Base-by-base conservation (phyloP, 2,329 filamentous ascomycete genomes). In the Ascomycota sp. region DNA sequence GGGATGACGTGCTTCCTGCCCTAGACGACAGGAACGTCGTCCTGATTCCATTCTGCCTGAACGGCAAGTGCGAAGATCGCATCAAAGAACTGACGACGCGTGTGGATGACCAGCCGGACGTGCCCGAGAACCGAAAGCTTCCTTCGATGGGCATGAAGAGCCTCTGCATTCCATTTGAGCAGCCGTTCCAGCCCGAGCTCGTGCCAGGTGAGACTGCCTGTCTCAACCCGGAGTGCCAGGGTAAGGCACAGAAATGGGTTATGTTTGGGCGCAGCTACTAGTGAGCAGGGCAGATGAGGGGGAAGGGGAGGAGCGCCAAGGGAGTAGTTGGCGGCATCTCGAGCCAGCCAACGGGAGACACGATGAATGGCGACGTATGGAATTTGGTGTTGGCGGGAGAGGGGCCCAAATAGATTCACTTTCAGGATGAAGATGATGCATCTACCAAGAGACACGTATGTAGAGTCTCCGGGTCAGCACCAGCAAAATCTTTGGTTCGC, bases 1-100 rank as follows among this genome's bases (percentile, higher is more conserved):
- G 89, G 89, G 75, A 81, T 24, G 76, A 93, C 31, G 91, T 98
- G 32, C 70, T 89, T 27, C 86, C 89, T 7, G 73, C 81, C 1
- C 69, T 98, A 25, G 89, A 98, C 53, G 62, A 68, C 48, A 92
- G 91, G 68, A 93, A 95, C 47, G 74, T 95, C 26, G 75, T 91
- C 26, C 61, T 95, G 35, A 91, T 95, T 39, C 86, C 86, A 31
- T 79, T 82, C 62, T 98, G 91, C 50, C 61, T 85, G 36, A 77
- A 69, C 23, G 56, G 58, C 40, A 72, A 79, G 50, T 95, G 86
- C 47, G 86, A 94, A 56, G 86, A 94, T 44, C 71, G 81, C 52
- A 82, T 95, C 60, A 95, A 95, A 69, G 82, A 91, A 33, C 64
- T 85, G 48, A 92, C 81, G 37, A 81, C 78, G 26, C 75, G 77